phyloP scores from a whole-genome alignment of 2,329 filamentous ascomycete species.

The Fusarium sp. region DNA sequence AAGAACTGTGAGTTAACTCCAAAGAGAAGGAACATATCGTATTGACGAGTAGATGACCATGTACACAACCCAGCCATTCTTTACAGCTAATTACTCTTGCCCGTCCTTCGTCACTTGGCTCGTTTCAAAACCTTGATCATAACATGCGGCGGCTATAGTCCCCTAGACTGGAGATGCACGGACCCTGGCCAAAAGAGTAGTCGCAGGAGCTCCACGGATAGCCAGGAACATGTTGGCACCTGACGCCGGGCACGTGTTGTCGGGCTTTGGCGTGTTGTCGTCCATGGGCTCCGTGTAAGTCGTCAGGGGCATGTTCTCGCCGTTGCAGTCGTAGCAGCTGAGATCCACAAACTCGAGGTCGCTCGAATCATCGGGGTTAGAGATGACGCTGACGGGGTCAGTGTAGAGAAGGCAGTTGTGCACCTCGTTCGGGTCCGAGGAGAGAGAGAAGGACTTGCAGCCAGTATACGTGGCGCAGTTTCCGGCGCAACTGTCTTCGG shows the following conservation, averaged over 20 bases:
- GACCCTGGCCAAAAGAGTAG: not conserved
- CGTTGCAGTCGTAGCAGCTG: conserved; percentile 8
- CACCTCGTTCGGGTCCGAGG: not conserved
- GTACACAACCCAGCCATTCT: too few species aligned
- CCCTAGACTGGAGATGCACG: not conserved
- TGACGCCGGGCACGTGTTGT: not conserved
- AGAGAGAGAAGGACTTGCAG: conserved; percentile 7
- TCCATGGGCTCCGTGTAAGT: not conserved
- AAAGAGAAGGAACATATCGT: too few species aligned
- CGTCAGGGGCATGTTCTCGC: conserved; percentile 13
- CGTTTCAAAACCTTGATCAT: too few species aligned
- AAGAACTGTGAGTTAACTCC: too few species aligned
- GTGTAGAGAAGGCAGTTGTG: conserved; percentile 16
- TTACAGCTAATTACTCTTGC: too few species aligned
- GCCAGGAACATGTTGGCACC: conserved; percentile 2
- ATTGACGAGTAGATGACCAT: too few species aligned
- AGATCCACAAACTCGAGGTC: conserved; percentile 4
- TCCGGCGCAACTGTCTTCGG: conserved; percentile 2
- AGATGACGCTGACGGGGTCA: conserved; percentile 4
- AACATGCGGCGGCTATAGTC: not conserved
- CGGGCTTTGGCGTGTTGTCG: conserved; percentile 10
- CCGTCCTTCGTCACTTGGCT: too few species aligned
- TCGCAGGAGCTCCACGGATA: not conserved
- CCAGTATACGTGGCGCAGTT: conserved; percentile 5
- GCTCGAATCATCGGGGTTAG: not conserved